These are phyloP conservation scores for Dovyalis caffra DNA, from an alignment of 345 rosid species.

Conservation along the genomic window DNA sequence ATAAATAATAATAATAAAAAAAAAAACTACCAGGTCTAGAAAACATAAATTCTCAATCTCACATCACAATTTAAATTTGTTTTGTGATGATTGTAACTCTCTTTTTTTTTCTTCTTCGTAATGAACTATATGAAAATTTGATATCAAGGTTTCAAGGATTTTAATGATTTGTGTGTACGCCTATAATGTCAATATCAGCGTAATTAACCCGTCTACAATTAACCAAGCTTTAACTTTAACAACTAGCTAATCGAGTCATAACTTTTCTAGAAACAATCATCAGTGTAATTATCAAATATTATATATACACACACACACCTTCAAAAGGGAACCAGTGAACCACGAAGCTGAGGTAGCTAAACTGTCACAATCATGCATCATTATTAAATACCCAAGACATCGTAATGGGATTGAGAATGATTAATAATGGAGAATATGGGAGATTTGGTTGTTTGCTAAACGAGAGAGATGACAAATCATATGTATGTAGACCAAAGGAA, in stretches of 20 bases:
- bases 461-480: background rate
- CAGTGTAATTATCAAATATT: background rate
- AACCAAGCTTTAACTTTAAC: background rate
- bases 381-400: conserved; percentile 14
- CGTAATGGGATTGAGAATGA: background rate
- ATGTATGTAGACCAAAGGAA: too few species aligned
- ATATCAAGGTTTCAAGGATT: background rate
- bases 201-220: background rate
- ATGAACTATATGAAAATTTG: background rate
- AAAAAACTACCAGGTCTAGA: too few species aligned
- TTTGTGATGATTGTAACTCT: background rate
- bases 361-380: conserved; percentile 32
- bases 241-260: background rate
- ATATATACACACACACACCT: background rate
- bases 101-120: too few species aligned
- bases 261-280: background rate
- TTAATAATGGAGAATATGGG: conserved; percentile 15
- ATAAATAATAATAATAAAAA: too few species aligned
- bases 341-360: conserved; percentile 28
- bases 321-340: conserved; percentile 21
- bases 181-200: background rate
- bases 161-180: background rate
- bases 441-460: conserved; percentile 17
- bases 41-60: too few species aligned
- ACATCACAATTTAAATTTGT: too few species aligned